Percentiles rank a stretch among this genome's conserved stretches.
These are phyloP conservation scores for Neurospora tetrasperma DNA, from an alignment of 495 filamentous ascomycete species.

Conservation along the genomic window DNA sequence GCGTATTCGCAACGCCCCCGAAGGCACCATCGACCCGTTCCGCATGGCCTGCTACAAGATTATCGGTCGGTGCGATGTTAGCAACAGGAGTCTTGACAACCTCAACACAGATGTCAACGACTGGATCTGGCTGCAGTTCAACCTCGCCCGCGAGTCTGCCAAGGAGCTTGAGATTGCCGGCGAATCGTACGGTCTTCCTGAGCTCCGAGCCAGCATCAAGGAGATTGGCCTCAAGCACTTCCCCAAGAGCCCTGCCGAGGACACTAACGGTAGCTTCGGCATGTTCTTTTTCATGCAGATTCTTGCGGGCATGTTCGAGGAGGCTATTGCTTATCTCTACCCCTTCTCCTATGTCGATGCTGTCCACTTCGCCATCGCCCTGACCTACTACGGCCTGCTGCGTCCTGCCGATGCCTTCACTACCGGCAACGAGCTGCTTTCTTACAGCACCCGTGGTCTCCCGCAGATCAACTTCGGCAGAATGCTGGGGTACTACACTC, in stretches of 20 bases:
- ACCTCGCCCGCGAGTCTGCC: slow-evolving; percentile 78
- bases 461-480: slow-evolving; percentile 91
- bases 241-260: slow-evolving; percentile 51
- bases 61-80: slow-evolving; percentile 85
- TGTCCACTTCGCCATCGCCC: slow-evolving; percentile 85
- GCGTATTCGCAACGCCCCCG: slow-evolving; percentile 68
- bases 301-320: slow-evolving; percentile 88
- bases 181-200: slow-evolving; percentile 78
- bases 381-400: slow-evolving; percentile 85
- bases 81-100: slow-evolving; percentile 65
- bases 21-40: slow-evolving; percentile 86
- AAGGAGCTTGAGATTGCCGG: slow-evolving; percentile 72
- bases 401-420: slow-evolving; percentile 66
- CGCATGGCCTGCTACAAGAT: slow-evolving; percentile 97
- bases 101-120: slow-evolving; percentile 78
- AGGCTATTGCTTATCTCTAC: slow-evolving; percentile 83
- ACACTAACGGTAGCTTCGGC: slow-evolving; percentile 66
- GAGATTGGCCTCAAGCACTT: slow-evolving; percentile 90
- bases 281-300: slow-evolving; percentile 89
- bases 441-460: slow-evolving; percentile 55
- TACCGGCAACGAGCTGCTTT: slow-evolving; percentile 61
- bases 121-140: slow-evolving; percentile 96
- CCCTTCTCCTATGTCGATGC: slow-evolving; percentile 81
- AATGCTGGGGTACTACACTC: slow-evolving; percentile 89
- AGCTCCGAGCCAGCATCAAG: slow-evolving; percentile 71